Base-by-base conservation (phyloP, 495 filamentous ascomycete genomes). In the Neurospora hispaniola region DNA sequence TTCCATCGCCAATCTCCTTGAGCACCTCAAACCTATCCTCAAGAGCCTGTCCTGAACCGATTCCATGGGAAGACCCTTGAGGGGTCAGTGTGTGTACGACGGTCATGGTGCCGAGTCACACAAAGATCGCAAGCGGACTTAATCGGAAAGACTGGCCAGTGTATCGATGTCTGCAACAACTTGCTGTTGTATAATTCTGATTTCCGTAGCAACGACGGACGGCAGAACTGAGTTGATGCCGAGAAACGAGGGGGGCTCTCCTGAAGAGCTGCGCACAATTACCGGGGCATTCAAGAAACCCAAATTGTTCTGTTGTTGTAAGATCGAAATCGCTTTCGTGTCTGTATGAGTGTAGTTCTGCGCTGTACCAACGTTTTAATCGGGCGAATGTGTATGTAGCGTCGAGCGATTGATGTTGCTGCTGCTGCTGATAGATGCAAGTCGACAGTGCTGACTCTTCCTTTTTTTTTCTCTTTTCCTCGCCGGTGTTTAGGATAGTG, bases 1-100 rank as follows among this genome's bases (percentile, higher is more conserved):
- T 98, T 71, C 96, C 96, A 91, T 99, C 96, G 9, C 96, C 96
- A 77, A 99, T 94, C 75, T 99, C 96, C 82, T 98, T 99, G 76
- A 98, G 83, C 46, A 99, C 90, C 82, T 99, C 96, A 79, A 97
- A 99, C 74, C 93, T 90, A 80, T 98, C 96, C 81, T 92, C 90
- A 14, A 94, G 85, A 42, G 87, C 86, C 70, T 83, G 72, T 39
- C 85, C 84, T 35, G 54, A 35, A 48, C 79, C 80, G 71, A 77
- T 74, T 69, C 75, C 78, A 71, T 82, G 81, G 73, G 87, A 85
- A 48, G 86, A 83, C 78, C 85, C 86, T 74, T 89, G 85, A 74
- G 88, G 84, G 78, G 88, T 84, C 69, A 86, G 76, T 71, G 93
- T 90, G 78, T 91, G 88, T 78, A 87, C 83, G 79, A 91, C 86